Base-by-base conservation (phyloP, 2,329 filamentous ascomycete species). In the Aspergillus ustus region DNA sequence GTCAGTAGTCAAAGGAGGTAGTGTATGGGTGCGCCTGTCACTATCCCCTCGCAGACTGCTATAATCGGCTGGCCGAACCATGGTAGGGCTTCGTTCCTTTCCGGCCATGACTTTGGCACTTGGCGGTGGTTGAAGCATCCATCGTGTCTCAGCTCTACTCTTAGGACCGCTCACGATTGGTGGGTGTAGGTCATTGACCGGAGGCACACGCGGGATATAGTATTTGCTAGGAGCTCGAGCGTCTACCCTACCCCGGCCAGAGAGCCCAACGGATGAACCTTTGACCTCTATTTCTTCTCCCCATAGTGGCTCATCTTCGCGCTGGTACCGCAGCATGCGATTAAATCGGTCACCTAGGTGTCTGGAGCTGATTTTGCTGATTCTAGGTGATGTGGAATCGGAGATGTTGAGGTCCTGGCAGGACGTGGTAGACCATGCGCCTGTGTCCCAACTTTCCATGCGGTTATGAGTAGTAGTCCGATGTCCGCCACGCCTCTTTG, bases 111-210 rank as follows among this genome's bases (percentile, higher is more conserved):
- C 84, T 74, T 90, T 93, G 60, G 93, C 92, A 37, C 89, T 87
- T n/a, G 93, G 93, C 1, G 93, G 92, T 2, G 93, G 93, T 72
- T 96, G 92, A 55, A 96, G 81, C 93, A 97, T 97, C 93, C 93
- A 97, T 71, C 84, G 85, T 58, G 91, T 89, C 62, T 91, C 92
- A 58, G 88, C 87, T 71, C 82, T 87, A 73, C 86, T 88, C 43
- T 83, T 84, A 15, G 89, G 90, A 60, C 86, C 90, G 77, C 88
- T 91, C 75, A 95, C 91, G 55, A 96, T 89, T 2, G 92, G 92
- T 5, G 92, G 91, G 73, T 96, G 91, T 61, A 93, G 86, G 63
- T 96, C 91, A 77, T 96, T 95, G 69, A 96, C 88, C 4, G 91
- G 91, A 7, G 89, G 92, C 70, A 89, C 89, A 57, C 74, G 71